These are phyloP conservation scores for Yarrowia bubula DNA, from an alignment of 805 yeast genomes.

Conservation along the genomic window DNA sequence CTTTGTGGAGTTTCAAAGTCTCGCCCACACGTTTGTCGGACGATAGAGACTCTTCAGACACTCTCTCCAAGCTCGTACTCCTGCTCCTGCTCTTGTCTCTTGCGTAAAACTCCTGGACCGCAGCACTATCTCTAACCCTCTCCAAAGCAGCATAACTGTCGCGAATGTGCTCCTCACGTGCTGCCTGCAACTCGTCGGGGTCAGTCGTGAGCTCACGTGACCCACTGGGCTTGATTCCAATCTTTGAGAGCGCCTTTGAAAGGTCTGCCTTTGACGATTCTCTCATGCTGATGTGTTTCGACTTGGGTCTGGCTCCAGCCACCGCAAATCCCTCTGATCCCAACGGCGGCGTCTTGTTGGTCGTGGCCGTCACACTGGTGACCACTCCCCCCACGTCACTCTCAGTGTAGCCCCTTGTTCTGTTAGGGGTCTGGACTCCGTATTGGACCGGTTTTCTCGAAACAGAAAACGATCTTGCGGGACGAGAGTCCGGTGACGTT, in stretches of 20 bases:
- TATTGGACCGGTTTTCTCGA: conserved; percentile 17
- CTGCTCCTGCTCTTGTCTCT: neutral
- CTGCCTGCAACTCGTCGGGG: neutral
- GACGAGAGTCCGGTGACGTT: neutral
- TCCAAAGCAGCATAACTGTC: conserved; percentile 25
- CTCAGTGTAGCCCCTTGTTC: conserved; percentile 16
- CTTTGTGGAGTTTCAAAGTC: neutral
- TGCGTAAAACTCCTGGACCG: conserved; percentile 15
- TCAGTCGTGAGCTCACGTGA: neutral
- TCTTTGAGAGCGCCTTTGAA: conserved; percentile 17
- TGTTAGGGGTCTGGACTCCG: neutral
- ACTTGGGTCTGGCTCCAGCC: conserved; percentile 1
- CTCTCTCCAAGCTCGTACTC: neutral
- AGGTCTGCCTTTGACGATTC: conserved; percentile 17
- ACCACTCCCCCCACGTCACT: neutral
- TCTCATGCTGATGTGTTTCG: conserved; percentile 9
- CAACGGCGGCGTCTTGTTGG: neutral
- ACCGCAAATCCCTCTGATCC: conserved; percentile 1
- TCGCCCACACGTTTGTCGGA: neutral
- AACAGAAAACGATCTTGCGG: conserved; percentile 6
- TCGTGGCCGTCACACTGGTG: neutral
- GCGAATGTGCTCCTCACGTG: conserved; percentile 15
- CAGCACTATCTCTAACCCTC: neutral
- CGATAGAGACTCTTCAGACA: neutral
- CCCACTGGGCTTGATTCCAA: conserved; percentile 18